Evolutionary conservation across 257 asterid species (phyloP).

Genomic region (Solanum acaule): DNA sequence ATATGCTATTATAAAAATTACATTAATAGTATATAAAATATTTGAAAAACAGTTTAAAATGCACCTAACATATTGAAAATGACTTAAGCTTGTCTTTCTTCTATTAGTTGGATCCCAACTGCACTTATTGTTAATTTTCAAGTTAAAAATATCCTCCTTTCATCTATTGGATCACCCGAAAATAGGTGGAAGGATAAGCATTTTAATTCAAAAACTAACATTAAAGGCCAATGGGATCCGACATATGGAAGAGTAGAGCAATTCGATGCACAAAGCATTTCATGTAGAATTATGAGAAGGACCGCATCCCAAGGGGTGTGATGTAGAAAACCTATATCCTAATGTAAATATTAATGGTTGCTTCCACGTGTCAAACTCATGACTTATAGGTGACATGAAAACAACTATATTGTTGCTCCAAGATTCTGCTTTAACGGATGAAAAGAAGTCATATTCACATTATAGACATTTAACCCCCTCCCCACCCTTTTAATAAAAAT

Average conservation of each 20-base stretch:
- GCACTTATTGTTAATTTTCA: background rate
- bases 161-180: background rate
- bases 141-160: background rate
- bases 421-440: background rate
- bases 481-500: too few relatives aligned
- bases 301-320: fast-evolving
- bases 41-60: background rate
- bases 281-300: fast-evolving
- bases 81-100: background rate
- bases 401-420: background rate
- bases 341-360: too few relatives aligned
- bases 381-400: background rate
- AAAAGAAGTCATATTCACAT: background rate
- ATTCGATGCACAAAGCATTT: too few relatives aligned
- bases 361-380: background rate
- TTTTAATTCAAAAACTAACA: background rate
- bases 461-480: background rate
- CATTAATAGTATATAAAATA: background rate
- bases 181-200: background rate
- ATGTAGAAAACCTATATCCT: too few relatives aligned
- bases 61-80: background rate
- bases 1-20: background rate
- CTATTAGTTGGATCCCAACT: background rate
- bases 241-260: fast-evolving
- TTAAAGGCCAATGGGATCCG: background rate